A percentile compares a stretch with the other conserved stretches of the same genome.
Evolutionary conservation across 1,284 basidiomycete genomes (phyloP).

Genomic region (Pascua guehoae): DNA sequence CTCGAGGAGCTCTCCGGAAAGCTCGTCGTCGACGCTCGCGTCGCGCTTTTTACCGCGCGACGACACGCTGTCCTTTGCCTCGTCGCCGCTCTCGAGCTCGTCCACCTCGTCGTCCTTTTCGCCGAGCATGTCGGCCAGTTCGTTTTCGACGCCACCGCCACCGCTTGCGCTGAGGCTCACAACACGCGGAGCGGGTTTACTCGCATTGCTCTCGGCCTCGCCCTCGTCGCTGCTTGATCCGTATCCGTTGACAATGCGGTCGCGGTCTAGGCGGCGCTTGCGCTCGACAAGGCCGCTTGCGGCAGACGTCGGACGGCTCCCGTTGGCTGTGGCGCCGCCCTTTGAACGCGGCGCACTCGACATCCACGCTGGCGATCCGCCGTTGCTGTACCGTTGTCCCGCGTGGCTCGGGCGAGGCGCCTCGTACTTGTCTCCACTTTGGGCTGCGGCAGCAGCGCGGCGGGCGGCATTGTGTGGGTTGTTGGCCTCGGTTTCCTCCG

Average conservation of each 20-base stretch:
- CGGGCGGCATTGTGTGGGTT: constrained; percentile 16
- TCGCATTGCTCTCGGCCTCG: constrained; percentile 1
- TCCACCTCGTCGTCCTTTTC: constrained; percentile 30
- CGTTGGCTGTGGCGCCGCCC: not conserved
- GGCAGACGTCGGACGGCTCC: constrained; percentile 10
- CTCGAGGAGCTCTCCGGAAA: constrained; percentile 32
- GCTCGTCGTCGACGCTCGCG: constrained; percentile 31
- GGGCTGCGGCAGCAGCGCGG: constrained; percentile 2
- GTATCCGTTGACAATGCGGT: constrained; percentile 35
- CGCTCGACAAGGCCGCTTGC: constrained; percentile 15
- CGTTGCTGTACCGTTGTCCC: constrained; percentile 1
- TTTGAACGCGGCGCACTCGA: constrained; percentile 16
- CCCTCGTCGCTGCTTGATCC: constrained; percentile 30
- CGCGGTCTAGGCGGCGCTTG: constrained; percentile 24
- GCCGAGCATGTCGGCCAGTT: constrained; percentile 26
- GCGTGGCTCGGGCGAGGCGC: constrained; percentile 1
- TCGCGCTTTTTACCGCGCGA: constrained; percentile 27
- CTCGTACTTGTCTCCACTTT: constrained; percentile 2
- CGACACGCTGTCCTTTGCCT: constrained; percentile 13
- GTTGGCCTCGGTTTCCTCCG: constrained; percentile 34
- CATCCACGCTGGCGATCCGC: constrained; percentile 20
- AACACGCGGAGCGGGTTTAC: not conserved
- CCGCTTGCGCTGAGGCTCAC: constrained; percentile 1
- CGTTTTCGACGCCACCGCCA: constrained; percentile 20
- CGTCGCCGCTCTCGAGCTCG: constrained; percentile 31